A percentile compares a stretch with the other conserved stretches of the same genome.
Evolutionary conservation across 352 stramenopile species (phyloP).

Genomic region (Blastocystis sp.): DNA sequence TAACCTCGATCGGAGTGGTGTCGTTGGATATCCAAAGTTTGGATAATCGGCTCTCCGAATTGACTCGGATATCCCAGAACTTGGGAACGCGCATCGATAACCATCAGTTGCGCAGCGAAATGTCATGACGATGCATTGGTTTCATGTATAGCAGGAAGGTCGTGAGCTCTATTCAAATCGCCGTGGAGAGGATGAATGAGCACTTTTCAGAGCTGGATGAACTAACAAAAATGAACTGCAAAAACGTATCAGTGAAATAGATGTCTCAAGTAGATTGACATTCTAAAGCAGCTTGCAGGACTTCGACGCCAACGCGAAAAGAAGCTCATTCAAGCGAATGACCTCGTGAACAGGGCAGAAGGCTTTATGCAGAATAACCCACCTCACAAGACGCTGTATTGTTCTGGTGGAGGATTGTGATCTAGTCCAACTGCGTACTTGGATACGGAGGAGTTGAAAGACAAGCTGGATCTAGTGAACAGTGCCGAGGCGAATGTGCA

Average conservation of each 20-base stretch:
- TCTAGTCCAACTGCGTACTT: conserved; percentile 10
- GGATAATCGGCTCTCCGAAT: not conserved
- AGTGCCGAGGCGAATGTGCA: not conserved
- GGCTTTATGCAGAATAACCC: not conserved
- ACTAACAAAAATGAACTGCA: not conserved
- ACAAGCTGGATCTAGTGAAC: conserved; percentile 40
- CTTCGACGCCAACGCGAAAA: conserved; percentile 16
- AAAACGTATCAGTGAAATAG: not conserved
- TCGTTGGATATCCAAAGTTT: conserved; percentile 4
- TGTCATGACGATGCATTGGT: not conserved
- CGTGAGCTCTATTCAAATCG: not conserved
- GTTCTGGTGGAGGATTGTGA: not conserved
- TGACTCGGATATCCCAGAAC: conserved; percentile 39
- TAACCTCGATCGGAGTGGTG: conserved; percentile 15
- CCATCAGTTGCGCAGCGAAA: conserved; percentile 4
- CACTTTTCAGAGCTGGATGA: conserved; percentile 36
- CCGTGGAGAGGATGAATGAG: not conserved
- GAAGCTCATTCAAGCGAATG: conserved; percentile 1
- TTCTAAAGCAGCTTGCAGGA: conserved; percentile 7
- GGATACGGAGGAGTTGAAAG: conserved; percentile 22
- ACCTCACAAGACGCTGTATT: not conserved
- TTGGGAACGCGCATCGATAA: conserved; percentile 25
- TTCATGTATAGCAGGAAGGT: not conserved
- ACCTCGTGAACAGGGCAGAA: not conserved
- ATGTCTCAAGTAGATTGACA: conserved; percentile 20